Evolutionary conservation across 1,139 yeast species (phyloP), one percentile per base, ranked within the genome.

Genomic region (Yueomyces sp.): DNA sequence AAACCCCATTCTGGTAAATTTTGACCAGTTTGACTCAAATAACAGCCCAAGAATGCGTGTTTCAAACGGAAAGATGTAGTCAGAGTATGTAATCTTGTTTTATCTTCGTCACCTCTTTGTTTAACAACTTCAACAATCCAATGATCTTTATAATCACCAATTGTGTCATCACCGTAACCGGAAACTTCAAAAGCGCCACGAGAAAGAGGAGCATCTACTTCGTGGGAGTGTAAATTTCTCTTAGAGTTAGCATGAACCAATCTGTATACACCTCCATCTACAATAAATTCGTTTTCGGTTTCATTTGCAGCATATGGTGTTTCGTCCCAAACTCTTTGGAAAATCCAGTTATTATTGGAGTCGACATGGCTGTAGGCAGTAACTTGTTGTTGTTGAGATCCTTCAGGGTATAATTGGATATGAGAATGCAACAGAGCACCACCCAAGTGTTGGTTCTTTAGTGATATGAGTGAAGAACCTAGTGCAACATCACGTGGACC

Each of bases 1-100:
- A 86, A 93, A 50, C 99, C 99, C 99, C 99, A 93, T 44, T 78
- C 87, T 39, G 99, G 99, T 53, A 87, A 74, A 42, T 73, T 64
- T 53, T 69, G 68, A 48, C 95, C 96, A 39, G 93, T 73, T 44
- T 87, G 89, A 49, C 86, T 81, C 56, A 93, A 72, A 64, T 91
- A 91, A 68, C 98, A 93, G 46, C 81, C 80, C 63, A 86, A 60
- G 34, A 66, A 73, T 48, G 70, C 72, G 59, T 78, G 78, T 51
- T 70, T 77, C 54, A 93, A 72, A 64, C 98, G 79, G 67, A 93
- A 73, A 1, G 93, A 78, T 4, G 95, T 70, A 36, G 96, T 81
- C 61, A 93, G 73, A 37, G 97, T 94, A 65, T 91, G 98, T 45
- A 91, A 65, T 50, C 73, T 69, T 9, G 57, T 39, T 55, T 73